Base-by-base conservation (phyloP, 169 alveolate species). In the Plasmodium relictum region DNA sequence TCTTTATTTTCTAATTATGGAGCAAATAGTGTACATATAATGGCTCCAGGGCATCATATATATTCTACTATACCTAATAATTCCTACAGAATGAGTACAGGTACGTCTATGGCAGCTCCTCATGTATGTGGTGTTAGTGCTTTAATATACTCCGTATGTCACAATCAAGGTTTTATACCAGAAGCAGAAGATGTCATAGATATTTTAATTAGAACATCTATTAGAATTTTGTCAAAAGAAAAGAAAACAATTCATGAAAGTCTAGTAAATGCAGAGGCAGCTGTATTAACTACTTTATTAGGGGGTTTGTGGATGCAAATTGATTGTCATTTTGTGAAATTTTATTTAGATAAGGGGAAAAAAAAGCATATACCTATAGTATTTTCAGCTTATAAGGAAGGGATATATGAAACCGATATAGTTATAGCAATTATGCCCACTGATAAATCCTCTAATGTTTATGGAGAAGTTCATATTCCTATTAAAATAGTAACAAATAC, bases 61-160 rank as follows among this genome's bases (percentile, higher is more conserved):
- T 88, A 88, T 66, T 88, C 93, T 31, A 52, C 86, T 4, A 69
- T 76, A 2, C 85, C 91, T 8, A 74, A 78, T 18, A 92, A 92
- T 24, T 48, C 92, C 37, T 88, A 63, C 83, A 88, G 73, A 44
- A 58, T 61, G 18, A 85, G 48, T 7, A 89, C 92, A 66, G 95
- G 95, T 3, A 73, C 89, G 1, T 92, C 95, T 16, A 74, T 88
- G 91, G 95, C 95, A 12, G 89, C 93, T n/a, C 93, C 92, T 14
- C 92, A 88, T 48, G 91, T 92, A 66, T 65, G 92, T 31, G 95
- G 93, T 26, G 92, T 92, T 0, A 44, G 54, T 63, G 88, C 87
- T 24, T 74, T 92, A 24, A 48, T 92, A 37, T 83, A 88, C 37
- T 92, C 95, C 2, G 88, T 85, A 16, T 80, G 88, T 20, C 26